Conservation (phyloP, 768 basidiomycete species). For the Tremella fuciformis region DNA sequence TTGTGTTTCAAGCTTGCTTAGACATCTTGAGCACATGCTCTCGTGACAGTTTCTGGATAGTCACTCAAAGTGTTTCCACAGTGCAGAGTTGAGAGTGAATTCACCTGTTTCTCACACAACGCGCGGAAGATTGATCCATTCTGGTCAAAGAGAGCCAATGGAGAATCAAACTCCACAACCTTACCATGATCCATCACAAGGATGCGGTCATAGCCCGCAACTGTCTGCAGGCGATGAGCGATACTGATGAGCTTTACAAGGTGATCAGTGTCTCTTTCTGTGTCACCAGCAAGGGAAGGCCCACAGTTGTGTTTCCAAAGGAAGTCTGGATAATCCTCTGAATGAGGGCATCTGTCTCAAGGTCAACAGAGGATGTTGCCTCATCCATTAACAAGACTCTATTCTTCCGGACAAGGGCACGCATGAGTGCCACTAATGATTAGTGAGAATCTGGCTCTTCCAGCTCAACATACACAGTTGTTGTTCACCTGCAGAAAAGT, state of each 20-base stretch:
- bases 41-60: too few species aligned
- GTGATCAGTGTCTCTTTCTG: neutral
- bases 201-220: conserved; percentile 50
- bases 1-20: too few species aligned
- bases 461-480: conserved; percentile 55
- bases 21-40: too few species aligned
- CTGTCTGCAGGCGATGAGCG: conserved; percentile 42
- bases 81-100: too few species aligned
- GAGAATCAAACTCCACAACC: conserved; percentile 45
- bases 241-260: conserved; percentile 32
- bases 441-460: neutral
- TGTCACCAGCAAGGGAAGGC: neutral
- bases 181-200: conserved; percentile 46
- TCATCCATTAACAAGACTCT: conserved; percentile 64
- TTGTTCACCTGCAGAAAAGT: conserved; percentile 66
- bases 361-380: conserved; percentile 54
- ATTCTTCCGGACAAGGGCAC: conserved; percentile 64
- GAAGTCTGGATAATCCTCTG: conserved; percentile 66
- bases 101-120: conserved; percentile 57
- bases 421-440: conserved; percentile 58
- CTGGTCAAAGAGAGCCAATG: conserved; percentile 39
- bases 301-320: conserved; percentile 52
- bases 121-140: conserved; percentile 66
- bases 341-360: conserved; percentile 61
- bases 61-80: too few species aligned